Evolutionary conservation across 2,329 filamentous ascomycete genomes (phyloP).

Genomic region (Botryotinia globosa): DNA sequence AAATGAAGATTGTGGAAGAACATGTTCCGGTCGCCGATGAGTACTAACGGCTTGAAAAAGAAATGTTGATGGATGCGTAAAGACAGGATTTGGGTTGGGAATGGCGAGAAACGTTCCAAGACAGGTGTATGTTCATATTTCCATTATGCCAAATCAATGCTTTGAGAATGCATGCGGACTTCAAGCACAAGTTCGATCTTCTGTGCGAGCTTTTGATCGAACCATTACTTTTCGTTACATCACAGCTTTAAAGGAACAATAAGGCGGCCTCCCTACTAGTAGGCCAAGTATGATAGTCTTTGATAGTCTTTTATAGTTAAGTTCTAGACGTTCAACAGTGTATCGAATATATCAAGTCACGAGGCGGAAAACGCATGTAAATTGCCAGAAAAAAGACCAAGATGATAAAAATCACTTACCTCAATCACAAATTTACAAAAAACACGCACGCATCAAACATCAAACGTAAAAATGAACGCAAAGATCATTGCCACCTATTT

Average conservation of each 20-base stretch:
- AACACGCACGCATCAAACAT: background rate
- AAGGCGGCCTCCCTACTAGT: background rate
- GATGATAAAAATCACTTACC: background rate
- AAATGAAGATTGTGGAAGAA: background rate
- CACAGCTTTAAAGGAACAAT: background rate
- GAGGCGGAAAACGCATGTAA: background rate
- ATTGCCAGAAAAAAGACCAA: background rate
- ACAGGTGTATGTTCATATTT: background rate
- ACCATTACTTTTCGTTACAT: background rate
- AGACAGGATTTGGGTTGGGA: background rate
- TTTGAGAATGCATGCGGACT: background rate
- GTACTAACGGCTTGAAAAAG: background rate
- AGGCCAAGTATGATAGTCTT: background rate
- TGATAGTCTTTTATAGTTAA: background rate
- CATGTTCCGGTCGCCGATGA: background rate
- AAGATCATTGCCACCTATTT: slow-evolving; percentile 12
- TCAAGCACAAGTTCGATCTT: background rate
- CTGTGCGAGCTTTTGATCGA: background rate
- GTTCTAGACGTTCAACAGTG: background rate
- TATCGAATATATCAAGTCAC: background rate
- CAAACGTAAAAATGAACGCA: background rate
- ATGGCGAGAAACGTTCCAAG: background rate
- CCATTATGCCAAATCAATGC: background rate
- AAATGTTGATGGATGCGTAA: background rate
- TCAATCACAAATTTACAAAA: background rate